These are phyloP conservation scores for Borovskyia barvae DNA, from an alignment of 208 protist genomes.

Conservation along the genomic window DNA sequence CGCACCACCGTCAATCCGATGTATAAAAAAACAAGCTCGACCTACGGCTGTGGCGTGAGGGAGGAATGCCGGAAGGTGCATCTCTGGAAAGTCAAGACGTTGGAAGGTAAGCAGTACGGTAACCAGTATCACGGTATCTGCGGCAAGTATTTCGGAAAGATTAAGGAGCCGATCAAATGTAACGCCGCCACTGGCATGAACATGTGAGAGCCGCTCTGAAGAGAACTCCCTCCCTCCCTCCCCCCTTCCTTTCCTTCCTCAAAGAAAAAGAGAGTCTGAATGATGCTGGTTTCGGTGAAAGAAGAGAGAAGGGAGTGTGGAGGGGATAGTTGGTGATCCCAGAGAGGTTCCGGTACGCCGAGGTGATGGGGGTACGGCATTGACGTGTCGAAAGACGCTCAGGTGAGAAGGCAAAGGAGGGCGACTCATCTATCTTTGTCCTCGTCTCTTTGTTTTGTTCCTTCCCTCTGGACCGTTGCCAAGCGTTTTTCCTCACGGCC, in stretches of 20 bases:
- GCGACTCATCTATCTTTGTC: not conserved
- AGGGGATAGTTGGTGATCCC: too few species aligned
- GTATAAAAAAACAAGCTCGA: slow-evolving; percentile 72
- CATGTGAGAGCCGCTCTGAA: too few species aligned
- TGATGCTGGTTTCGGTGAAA: not conserved
- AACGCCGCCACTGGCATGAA: slow-evolving; percentile 74
- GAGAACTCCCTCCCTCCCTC: too few species aligned
- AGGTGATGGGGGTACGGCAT: too few species aligned
- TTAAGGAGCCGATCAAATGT: slow-evolving; percentile 30
- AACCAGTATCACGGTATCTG: slow-evolving; percentile 68
- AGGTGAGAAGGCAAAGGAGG: slow-evolving; percentile 1
- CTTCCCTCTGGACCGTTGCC: not conserved
- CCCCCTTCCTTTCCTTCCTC: too few species aligned
- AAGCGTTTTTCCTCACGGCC: too few species aligned
- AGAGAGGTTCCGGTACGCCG: too few species aligned
- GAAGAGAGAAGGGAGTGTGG: not conserved
- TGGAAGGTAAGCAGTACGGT: slow-evolving; percentile 70
- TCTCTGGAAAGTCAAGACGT: slow-evolving; percentile 64
- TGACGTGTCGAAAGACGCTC: too few species aligned
- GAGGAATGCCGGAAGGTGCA: slow-evolving; percentile 65
- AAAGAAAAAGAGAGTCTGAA: too few species aligned
- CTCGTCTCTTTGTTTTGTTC: not conserved
- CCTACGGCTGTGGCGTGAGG: slow-evolving; percentile 61
- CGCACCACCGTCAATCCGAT: slow-evolving; percentile 51
- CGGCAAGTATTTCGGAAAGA: slow-evolving; percentile 61